These are phyloP conservation scores for Beta corolliflora DNA, from an alignment of 179 eudicot species.

Conservation along the genomic window DNA sequence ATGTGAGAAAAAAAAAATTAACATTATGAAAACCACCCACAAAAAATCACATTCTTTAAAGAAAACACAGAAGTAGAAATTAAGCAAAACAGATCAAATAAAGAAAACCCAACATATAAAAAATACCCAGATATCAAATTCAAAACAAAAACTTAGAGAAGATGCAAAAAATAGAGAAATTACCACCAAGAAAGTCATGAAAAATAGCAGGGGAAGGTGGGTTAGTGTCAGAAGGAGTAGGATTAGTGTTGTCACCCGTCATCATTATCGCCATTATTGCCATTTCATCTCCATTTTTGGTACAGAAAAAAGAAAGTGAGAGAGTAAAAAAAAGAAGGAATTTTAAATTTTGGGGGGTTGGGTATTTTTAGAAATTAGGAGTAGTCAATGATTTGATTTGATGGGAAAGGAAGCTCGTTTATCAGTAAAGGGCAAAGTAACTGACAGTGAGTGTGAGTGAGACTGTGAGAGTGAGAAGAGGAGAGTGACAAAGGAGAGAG, in stretches of 20 bases:
- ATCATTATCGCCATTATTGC: background rate
- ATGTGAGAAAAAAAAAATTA: too few species aligned
- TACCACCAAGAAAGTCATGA: constrained; percentile 59
- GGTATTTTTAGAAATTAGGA: too few species aligned
- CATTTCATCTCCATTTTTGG: background rate
- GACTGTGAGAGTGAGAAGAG: too few species aligned
- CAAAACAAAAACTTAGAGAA: constrained; percentile 38
- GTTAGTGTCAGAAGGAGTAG: constrained; percentile 13
- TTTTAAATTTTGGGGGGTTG: background rate
- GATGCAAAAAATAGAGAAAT: constrained; percentile 22
- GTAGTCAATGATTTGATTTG: too few species aligned
- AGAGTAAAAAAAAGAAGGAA: background rate
- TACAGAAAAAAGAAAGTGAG: background rate
- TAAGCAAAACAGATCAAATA: background rate
- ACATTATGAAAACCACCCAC: too few species aligned
- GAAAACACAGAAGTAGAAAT: background rate
- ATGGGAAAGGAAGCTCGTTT: too few species aligned
- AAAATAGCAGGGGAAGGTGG: constrained; percentile 36
- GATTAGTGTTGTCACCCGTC: constrained; percentile 25
- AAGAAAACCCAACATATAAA: constrained; percentile 22
- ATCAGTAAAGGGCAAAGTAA: too few species aligned
- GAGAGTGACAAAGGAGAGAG: too few species aligned
- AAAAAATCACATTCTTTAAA: background rate
- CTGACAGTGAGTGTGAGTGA: too few species aligned
- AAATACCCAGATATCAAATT: constrained; percentile 27